Conservation (phyloP, 768 basidiomycete genomes). For the Suillus sp. region DNA sequence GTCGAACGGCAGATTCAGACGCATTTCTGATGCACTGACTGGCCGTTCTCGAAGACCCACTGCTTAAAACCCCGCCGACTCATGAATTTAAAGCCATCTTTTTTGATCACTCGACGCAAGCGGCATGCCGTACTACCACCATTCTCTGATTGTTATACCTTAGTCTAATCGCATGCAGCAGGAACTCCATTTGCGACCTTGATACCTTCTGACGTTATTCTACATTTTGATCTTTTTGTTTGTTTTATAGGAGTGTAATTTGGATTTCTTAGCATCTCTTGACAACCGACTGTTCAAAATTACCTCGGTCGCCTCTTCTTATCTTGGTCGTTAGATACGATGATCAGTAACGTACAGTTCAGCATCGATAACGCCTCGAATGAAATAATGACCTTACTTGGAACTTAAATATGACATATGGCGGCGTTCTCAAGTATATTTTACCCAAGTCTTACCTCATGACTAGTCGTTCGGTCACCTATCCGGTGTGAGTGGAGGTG, state of each 20-base stretch:
- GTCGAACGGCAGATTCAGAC: slow-evolving; percentile 24
- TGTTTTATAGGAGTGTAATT: neutral
- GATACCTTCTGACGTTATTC: neutral
- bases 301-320: neutral
- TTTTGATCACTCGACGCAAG: slow-evolving; percentile 14
- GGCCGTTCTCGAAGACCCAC: slow-evolving; percentile 28
- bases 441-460: slow-evolving; percentile 1
- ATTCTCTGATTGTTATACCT: neutral
- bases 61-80: slow-evolving; percentile 13
- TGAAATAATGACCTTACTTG: slow-evolving; percentile 1
- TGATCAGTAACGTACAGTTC: neutral
- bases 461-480: neutral
- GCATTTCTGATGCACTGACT: slow-evolving; percentile 21
- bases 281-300: neutral
- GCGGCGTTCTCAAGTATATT: neutral
- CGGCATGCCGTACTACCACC: slow-evolving; percentile 1
- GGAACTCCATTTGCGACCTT: slow-evolving; percentile 3
- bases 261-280: neutral
- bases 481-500: neutral
- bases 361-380: slow-evolving; percentile 2
- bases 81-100: neutral
- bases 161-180: slow-evolving; percentile 2
- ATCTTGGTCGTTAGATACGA: neutral
- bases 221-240: neutral
- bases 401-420: neutral